phyloP scores from a whole-genome alignment of 331 rosid genomes.

The Pyrus hybrid region DNA sequence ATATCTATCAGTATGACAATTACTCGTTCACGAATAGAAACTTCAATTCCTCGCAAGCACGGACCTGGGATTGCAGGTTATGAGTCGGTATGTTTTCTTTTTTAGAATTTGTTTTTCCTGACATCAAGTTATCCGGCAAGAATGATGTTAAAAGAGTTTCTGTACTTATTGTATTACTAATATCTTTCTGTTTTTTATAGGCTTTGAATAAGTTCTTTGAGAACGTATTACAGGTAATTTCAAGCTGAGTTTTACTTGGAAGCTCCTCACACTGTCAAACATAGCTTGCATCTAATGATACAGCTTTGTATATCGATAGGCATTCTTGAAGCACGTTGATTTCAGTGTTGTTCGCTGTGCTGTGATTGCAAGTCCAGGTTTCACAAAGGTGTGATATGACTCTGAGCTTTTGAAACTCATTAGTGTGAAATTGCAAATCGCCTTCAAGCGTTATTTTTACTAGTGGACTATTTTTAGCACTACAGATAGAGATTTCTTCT shows the following conservation, averaged over 20 bases:
- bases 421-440: background rate
- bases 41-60: constrained; percentile 96
- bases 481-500: background rate
- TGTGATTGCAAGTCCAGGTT: constrained; percentile 98
- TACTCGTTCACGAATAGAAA: constrained; percentile 88
- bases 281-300: background rate
- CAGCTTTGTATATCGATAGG: constrained; percentile 38
- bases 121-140: background rate
- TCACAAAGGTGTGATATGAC: constrained; percentile 61
- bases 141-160: background rate
- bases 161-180: constrained; percentile 13
- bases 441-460: background rate
- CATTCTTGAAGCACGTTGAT: constrained; percentile 86
- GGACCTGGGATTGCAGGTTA: constrained; percentile 96
- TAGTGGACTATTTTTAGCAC: background rate
- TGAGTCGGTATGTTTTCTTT: constrained; percentile 48
- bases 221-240: constrained; percentile 76
- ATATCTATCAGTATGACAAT: constrained; percentile 59
- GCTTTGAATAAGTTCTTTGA: constrained; percentile 84
- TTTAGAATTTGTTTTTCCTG: background rate
- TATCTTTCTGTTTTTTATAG: constrained; percentile 39
- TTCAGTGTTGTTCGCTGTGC: constrained; percentile 90
- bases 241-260: background rate
- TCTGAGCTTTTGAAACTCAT: background rate
- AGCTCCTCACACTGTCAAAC: background rate